Evolutionary conservation across 2,329 filamentous ascomycete species (phyloP).

Genomic region (Scytalidium lignicola): DNA sequence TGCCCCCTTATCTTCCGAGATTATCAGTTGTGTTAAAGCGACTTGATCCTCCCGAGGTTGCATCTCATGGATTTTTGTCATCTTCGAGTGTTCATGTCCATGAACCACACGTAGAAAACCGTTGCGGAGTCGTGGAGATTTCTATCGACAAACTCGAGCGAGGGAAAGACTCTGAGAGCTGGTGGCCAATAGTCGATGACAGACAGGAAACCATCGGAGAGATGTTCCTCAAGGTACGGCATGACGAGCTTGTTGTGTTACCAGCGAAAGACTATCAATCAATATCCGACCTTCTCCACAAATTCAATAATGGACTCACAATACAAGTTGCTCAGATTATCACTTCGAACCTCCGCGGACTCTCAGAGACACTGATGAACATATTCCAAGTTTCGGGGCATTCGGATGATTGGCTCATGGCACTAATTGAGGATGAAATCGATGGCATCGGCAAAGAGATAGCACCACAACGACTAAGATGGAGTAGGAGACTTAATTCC

Average conservation of each 20-base stretch:
- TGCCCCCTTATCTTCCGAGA: conserved; percentile 64
- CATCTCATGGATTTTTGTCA: conserved; percentile 21
- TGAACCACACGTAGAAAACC: conserved; percentile 40
- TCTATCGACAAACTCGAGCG: conserved; percentile 72
- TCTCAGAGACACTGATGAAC: conserved; percentile 84
- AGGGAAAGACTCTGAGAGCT: conserved; percentile 76
- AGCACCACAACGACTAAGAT: conserved; percentile 67
- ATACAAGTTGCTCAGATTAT: conserved; percentile 77
- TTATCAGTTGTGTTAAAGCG: conserved; percentile 70
- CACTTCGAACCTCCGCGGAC: conserved; percentile 68
- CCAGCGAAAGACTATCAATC: conserved; percentile 80
- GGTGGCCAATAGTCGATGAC: conserved; percentile 78
- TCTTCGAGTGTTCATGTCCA: conserved; percentile 21
- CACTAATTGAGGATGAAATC: conserved; percentile 93
- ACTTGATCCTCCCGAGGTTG: conserved; percentile 35
- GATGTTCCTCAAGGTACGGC: conserved; percentile 74
- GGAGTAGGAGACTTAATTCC: conserved; percentile 65
- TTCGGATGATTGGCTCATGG: conserved; percentile 84
- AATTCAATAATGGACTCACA: conserved; percentile 78
- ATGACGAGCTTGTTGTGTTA: conserved; percentile 86
- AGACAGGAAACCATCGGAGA: conserved; percentile 73
- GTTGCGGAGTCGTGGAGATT: conserved; percentile 68
- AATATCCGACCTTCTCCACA: conserved; percentile 77
- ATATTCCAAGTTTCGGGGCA: conserved; percentile 91
- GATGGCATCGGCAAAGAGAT: conserved; percentile 84